Evolutionary conservation across 2,329 filamentous ascomycete genomes (phyloP), one percentile per base, ranked within the genome.

Genomic region (Volutella citrinella): DNA sequence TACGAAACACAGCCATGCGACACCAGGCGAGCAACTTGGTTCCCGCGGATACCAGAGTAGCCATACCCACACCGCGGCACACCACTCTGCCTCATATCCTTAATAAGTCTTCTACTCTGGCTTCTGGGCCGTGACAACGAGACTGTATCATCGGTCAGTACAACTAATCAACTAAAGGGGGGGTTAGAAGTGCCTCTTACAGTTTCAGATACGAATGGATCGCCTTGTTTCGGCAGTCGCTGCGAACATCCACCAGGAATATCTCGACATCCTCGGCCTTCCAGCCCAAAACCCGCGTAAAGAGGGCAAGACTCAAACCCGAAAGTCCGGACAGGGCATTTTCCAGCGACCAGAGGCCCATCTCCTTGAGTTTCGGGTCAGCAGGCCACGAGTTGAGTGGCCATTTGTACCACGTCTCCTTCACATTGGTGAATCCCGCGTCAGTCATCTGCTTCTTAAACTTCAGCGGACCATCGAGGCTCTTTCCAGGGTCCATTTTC

Each of bases 401-500:
- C 43, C 43, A 46, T 10, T 45, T 45, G 6, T 43, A 32, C 2
- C 30, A 22, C 0, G 20, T 36, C 21, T 46, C 43, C 0, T 37
- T 29, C 7, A 46, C 34, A 7, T 46, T 39, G 10, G 25, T 19
- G 5, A 45, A 46, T 0, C 43, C 43, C 3, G 42, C 42, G 11
- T 38, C 22, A 4, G n/a, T 11, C 4, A 46, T 28, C 11, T 42
- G 36, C 4, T 46, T 19, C 12, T 43, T 46, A n/a, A 45, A 43
- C 8, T 24, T 27, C 4, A 38, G 30, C 1, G 31, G 30, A 2
- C 42, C 38, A 26, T 24, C 39, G 22, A 27, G 33, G 12, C 17
- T 27, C 13, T 12, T 46, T n/a, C n/a, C n/a, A n/a, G n/a, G n/a
- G 7, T 18, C 38, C 22, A 33, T 24, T 23, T 31, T 34, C 7